Percentiles rank a stretch among this genome's conserved stretches.
Conservation (phyloP, 2,329 filamentous ascomycete species). For the Aspergillus intermedius region DNA sequence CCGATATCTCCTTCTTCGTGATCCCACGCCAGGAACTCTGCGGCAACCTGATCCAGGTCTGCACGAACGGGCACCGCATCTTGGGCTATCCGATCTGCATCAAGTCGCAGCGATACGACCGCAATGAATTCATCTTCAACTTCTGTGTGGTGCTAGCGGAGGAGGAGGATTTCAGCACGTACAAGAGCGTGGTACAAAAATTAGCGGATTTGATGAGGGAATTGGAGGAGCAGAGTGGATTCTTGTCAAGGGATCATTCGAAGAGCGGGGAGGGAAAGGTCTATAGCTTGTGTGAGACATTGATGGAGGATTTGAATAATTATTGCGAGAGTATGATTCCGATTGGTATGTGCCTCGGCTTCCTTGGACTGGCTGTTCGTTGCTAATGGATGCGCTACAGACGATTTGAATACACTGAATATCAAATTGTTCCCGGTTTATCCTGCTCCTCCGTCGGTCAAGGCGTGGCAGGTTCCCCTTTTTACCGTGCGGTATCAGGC, state of each 20-base stretch:
- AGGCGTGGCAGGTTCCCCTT: constrained; percentile 86
- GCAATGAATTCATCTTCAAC: constrained; percentile 98
- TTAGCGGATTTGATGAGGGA: constrained; percentile 79
- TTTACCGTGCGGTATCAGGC: constrained; percentile 52
- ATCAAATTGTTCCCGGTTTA: constrained; percentile 91
- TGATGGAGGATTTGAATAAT: constrained; percentile 91
- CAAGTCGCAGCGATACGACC: constrained; percentile 70
- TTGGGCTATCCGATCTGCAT: constrained; percentile 88
- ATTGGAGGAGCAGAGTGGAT: constrained; percentile 85
- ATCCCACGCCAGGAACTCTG: constrained; percentile 94
- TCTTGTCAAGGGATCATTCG: constrained; percentile 51
- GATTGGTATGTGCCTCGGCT: constrained; percentile 55
- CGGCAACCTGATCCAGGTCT: constrained; percentile 73
- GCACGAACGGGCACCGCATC: constrained; percentile 68
- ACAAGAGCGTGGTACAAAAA: constrained; percentile 78
- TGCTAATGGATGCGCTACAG: constrained; percentile 37
- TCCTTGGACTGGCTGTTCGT: constrained; percentile 3
- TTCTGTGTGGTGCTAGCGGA: constrained; percentile 78
- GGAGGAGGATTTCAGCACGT: constrained; percentile 65
- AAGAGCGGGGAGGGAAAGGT: constrained; percentile 45
- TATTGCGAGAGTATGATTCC: constrained; percentile 99
- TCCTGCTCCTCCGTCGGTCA: constrained; percentile 66
- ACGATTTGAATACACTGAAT: constrained; percentile 90
- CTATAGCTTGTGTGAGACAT: constrained; percentile 70
- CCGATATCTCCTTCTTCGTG: constrained; percentile 81